Conservation (phyloP, 768 basidiomycete genomes). For the Lanmaoa rubissima region DNA sequence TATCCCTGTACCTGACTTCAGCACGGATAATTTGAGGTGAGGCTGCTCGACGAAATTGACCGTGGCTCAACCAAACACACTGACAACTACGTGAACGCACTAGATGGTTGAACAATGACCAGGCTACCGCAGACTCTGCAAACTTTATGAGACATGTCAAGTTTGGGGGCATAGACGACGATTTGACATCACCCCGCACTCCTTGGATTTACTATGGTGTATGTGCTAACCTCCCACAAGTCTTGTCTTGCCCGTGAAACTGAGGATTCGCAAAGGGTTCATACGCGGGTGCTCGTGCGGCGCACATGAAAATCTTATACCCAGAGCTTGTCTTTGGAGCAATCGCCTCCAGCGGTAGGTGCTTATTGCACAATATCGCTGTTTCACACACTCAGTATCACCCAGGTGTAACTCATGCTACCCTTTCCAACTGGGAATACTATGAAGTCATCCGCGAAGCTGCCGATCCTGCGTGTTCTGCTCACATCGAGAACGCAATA, state of each 20-base stretch:
- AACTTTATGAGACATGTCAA: conserved; percentile 84
- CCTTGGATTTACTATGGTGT: conserved; percentile 97
- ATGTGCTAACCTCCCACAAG: conserved; percentile 21
- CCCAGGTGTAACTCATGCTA: conserved; percentile 81
- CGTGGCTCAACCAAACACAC: neutral
- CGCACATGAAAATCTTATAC: conserved; percentile 85
- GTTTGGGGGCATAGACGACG: conserved; percentile 66
- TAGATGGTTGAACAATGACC: conserved; percentile 88
- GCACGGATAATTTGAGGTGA: conserved; percentile 79
- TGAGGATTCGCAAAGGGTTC: conserved; percentile 54
- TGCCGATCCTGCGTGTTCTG: conserved; percentile 62
- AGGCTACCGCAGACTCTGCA: conserved; percentile 88
- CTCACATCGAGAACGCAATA: conserved; percentile 56
- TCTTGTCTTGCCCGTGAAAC: neutral
- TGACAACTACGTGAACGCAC: conserved; percentile 7
- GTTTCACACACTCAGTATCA: neutral
- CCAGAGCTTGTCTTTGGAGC: conserved; percentile 88
- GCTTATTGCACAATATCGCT: neutral
- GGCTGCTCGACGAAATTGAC: neutral
- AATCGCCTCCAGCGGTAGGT: conserved; percentile 80
- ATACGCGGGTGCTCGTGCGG: conserved; percentile 91
- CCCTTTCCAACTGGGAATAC: conserved; percentile 82
- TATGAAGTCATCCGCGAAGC: conserved; percentile 75
- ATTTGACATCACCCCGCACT: conserved; percentile 66
- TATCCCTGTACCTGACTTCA: conserved; percentile 70